Base-by-base conservation (phyloP, 768 basidiomycete genomes). In the Mycena haematopus region DNA sequence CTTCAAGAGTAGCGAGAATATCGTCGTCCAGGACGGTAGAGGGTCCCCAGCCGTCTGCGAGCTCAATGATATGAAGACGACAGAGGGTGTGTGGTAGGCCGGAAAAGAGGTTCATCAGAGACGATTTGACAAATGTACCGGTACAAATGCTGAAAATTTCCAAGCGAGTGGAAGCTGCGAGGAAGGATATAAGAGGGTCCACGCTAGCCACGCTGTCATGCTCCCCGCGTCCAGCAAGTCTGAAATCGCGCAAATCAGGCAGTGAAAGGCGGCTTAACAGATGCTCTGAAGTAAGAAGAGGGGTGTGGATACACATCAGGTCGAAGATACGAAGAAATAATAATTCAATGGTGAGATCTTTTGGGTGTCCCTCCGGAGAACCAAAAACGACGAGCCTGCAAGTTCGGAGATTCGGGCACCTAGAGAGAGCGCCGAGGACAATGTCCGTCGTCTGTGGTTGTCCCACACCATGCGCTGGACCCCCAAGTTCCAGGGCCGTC, bases 381-480 rank as follows among this genome's bases (percentile, higher is more conserved):
- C 7, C 40, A 5, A n/a, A 19, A 42, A 42, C 19, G n/a, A 42
- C 4, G 19, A 42, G 40, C n/a, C 10, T 42, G 40, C 40, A 42
- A n/a, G 19, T 42, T 19, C n/a, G 40, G 40, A 42, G 40, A 7
- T 42, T 42, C 7, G 40, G 40, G n/a, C 40, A 42, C 10, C 17
- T 42, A 15, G 40, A 42, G 17, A 42, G n/a, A 19, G n/a, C n/a
- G 40, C n/a, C 40, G 6, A 42, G 10, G 10, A 76, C 9, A 76
- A 70, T 0, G 5, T 42, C 19, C 17, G 7, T 5, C 15, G 40
- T 42, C 40, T 42, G 40, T 7, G 8, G 19, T 7, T 42, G n/a
- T 7, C 2, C n/a, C 19, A 9, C 6, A 42, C n/a, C 19, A 17
- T 19, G n/a, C 0, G 19, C 19, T n/a, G 40, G 40, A n/a, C 25